These are phyloP conservation scores for Areca catechu DNA, from an alignment of 176 grass and related monocot species.

Conservation along the genomic window DNA sequence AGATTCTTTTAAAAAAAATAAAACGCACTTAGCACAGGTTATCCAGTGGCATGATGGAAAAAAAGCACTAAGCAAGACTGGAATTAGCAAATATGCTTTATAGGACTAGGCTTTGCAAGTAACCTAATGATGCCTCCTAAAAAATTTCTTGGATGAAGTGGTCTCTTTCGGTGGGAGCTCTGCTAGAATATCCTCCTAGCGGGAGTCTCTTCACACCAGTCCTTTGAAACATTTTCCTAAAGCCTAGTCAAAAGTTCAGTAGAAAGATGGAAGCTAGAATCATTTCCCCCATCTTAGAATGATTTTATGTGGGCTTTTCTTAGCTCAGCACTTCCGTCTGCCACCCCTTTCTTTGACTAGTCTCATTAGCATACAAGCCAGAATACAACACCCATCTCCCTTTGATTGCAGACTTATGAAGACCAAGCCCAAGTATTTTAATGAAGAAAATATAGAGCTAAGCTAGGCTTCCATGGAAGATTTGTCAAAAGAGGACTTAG, in stretches of 20 bases:
- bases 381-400: conserved; percentile 18
- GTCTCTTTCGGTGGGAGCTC: too few species aligned
- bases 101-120: too few species aligned
- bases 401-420: conserved; percentile 13
- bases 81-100: too few species aligned
- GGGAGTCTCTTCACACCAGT: too few species aligned
- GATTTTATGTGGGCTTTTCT: neutral
- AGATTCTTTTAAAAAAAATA: too few species aligned
- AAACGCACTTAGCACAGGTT: too few species aligned
- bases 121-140: too few species aligned
- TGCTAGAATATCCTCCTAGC: too few species aligned
- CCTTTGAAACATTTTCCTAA: too few species aligned
- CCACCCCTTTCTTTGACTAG: conserved; percentile 15
- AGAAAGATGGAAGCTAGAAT: conserved; percentile 2
- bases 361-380: conserved; percentile 12
- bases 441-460: conserved; percentile 8
- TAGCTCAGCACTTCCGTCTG: neutral
- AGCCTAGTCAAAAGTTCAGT: conserved; percentile 1
- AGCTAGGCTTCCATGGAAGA: conserved; percentile 3
- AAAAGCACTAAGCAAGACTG: too few species aligned
- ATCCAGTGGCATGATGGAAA: too few species aligned
- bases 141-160: too few species aligned
- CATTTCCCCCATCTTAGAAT: neutral
- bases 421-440: neutral
- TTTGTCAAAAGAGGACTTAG: neutral